These are phyloP conservation scores for Butyriboletus appendiculatus DNA, from an alignment of 1,284 basidiomycete species.

Conservation along the genomic window DNA sequence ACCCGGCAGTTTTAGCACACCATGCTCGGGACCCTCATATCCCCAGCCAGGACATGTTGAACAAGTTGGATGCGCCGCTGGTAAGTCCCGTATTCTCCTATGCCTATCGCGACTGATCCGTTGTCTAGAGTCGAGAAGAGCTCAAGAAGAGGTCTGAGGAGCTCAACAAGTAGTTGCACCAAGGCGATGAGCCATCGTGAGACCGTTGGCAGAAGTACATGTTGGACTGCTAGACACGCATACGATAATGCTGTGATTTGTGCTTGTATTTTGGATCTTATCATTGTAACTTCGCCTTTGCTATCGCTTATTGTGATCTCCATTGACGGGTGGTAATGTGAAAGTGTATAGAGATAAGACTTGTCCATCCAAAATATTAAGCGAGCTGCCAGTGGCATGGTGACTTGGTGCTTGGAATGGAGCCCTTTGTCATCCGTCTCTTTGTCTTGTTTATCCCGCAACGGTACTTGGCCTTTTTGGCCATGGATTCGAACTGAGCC, in stretches of 20 bases:
- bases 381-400: background rate
- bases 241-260: background rate
- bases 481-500: background rate
- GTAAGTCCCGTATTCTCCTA: conserved; percentile 16
- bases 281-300: background rate
- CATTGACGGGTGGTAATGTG: background rate
- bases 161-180: conserved; percentile 25
- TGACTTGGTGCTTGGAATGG: background rate
- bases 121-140: conserved; percentile 30
- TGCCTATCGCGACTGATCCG: too few species aligned
- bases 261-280: background rate
- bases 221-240: background rate
- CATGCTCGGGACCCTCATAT: conserved; percentile 47
- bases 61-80: conserved; percentile 34
- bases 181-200: background rate
- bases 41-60: conserved; percentile 34
- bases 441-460: background rate
- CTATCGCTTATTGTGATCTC: background rate
- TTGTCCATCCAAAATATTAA: background rate
- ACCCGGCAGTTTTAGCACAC: conserved; percentile 37
- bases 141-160: conserved; percentile 29
- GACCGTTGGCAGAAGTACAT: background rate
- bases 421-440: background rate
- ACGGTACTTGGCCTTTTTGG: background rate
- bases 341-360: background rate